These are phyloP conservation scores for Ceratocystis ficicola DNA, from an alignment of 2,329 filamentous ascomycete genomes.

Conservation along the genomic window DNA sequence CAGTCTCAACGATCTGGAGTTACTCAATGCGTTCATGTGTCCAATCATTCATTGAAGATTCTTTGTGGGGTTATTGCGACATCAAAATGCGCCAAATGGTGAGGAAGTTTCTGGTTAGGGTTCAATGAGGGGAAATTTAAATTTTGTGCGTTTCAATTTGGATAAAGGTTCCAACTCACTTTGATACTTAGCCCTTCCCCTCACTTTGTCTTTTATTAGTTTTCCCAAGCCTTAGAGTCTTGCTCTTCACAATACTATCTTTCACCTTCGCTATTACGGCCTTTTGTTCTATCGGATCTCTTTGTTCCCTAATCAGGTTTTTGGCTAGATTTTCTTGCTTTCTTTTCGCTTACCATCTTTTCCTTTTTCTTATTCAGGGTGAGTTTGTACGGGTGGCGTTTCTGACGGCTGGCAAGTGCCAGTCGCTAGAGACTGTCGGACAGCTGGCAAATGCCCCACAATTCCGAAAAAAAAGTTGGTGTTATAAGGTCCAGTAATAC, in stretches of 20 bases:
- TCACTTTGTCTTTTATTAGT: neutral
- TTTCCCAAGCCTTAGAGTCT: neutral
- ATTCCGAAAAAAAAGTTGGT: neutral
- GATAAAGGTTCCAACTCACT: too few relatives aligned
- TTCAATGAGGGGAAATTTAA: constrained; percentile 2
- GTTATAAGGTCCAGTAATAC: constrained; percentile 15
- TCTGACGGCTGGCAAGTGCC: neutral
- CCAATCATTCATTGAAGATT: neutral
- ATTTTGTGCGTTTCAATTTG: neutral
- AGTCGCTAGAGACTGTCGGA: neutral
- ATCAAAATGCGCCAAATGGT: neutral
- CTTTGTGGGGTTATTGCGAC: neutral
- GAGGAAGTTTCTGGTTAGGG: neutral
- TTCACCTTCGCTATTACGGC: neutral
- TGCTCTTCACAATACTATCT: neutral
- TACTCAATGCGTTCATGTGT: neutral
- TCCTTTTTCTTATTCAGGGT: neutral
- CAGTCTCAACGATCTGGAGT: neutral
- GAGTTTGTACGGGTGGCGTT: neutral
- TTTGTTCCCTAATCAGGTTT: neutral
- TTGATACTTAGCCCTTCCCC: neutral
- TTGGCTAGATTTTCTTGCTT: neutral
- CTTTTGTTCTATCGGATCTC: neutral
- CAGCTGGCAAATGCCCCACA: neutral
- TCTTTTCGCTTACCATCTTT: neutral